Base-by-base conservation (phyloP, 225 moss, liverwort and hornwort species). In the Neckera pumila region DNA sequence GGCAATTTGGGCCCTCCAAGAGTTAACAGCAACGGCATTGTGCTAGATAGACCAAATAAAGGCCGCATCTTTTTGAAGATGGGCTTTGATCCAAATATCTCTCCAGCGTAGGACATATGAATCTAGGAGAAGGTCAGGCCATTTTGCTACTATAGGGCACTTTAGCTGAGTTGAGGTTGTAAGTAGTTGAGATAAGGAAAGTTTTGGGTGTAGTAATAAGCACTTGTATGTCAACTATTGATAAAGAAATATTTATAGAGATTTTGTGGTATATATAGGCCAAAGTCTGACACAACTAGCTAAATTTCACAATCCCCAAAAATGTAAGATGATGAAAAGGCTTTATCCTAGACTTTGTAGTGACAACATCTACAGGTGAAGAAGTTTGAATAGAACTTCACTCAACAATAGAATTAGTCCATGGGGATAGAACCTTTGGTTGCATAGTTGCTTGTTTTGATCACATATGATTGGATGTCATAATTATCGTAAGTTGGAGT, bases 281-380 rank as follows among this genome's bases (percentile, higher is more conserved):
- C 75, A 49, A 74, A 30, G 0, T 74, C 11, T 47, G 0, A 47
- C 31, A 49, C 17, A 47, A 17, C 3, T 30, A 0, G 18, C 6
- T 17, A 30, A 47, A 19, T 47, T 47, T 74, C 0, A 31, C 1
- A 19, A 47, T 11, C 12, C 1, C 7, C 5, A 47, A 47, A 31
- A 47, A 31, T 19, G 6, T 28, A 19, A 31, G 47, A 31, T 74
- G 28, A 19, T 0, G 12, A 6, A 31, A 74, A 47, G 18, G 19
- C 47, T 74, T 17, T 11, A 18, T 30, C 1, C 18, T 0, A 31
- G 0, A 0, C 18, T 47, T 30, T 31, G 4, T 2, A 18, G 1
- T 47, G 7, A 30, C 18, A 72, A 72, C 71, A 71, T 26, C 9
- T 42, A 27, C 9, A 42, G 9, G 2, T 15, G 30, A 31, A 0